Evolutionary conservation across 1,139 yeast genomes (phyloP).

Genomic region (Sugiyamaella paludigena): DNA sequence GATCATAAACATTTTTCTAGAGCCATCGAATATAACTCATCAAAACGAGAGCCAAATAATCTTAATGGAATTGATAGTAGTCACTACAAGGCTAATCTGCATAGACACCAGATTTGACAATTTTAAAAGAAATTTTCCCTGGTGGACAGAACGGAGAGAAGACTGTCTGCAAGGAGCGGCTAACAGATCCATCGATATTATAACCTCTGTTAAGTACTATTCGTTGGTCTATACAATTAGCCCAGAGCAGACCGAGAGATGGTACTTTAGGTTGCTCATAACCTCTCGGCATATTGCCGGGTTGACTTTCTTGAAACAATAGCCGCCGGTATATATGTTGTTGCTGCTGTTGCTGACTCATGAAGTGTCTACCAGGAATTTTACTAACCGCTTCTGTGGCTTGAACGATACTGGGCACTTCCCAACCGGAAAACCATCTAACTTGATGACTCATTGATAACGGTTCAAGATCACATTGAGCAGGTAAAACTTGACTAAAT

Average conservation of each 20-base stretch:
- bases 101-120: conserved; percentile 6
- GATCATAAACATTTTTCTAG: no score
- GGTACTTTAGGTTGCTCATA: conserved; percentile 34
- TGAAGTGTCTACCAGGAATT: neutral
- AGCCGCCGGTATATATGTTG: neutral
- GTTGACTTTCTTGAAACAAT: no score
- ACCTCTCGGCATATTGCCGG: neutral
- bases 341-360: neutral
- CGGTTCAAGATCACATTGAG: conserved; percentile 23
- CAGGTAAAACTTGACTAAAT: conserved; percentile 19
- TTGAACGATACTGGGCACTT: conserved; percentile 28
- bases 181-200: conserved; percentile 16
- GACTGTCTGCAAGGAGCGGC: conserved; percentile 41
- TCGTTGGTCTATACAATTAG: conserved; percentile 42
- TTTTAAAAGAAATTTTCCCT: conserved; percentile 19
- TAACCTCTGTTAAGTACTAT: conserved; percentile 39
- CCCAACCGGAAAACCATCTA: conserved; percentile 80
- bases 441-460: conserved; percentile 57
- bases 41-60: no score
- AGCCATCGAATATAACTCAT: no score
- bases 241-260: conserved; percentile 47
- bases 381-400: neutral
- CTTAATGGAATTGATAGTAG: no score
- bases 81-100: no score
- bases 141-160: conserved; percentile 36